Conservation (phyloP, 2,329 filamentous ascomycete species). For the Fusarium proliferatum region DNA sequence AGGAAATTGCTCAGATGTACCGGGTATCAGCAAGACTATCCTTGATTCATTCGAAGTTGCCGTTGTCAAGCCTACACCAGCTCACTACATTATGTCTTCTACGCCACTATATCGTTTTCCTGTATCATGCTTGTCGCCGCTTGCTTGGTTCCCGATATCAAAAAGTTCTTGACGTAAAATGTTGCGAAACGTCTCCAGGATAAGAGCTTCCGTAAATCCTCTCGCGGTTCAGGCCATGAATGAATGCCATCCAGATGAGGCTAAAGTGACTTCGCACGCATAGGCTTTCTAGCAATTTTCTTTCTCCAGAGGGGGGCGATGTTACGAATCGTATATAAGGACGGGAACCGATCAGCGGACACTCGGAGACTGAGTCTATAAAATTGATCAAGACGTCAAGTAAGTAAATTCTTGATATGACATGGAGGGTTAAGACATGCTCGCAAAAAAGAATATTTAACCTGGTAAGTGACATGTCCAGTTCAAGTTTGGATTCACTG, state of each 20-base stretch:
- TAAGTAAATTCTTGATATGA: background rate
- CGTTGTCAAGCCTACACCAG: conserved; percentile 54
- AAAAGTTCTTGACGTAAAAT: conserved; percentile 55
- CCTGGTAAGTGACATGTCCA: background rate
- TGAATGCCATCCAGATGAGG: background rate
- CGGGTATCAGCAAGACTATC: conserved; percentile 50
- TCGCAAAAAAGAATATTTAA: background rate
- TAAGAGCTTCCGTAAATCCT: conserved; percentile 17
- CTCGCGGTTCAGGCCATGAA: background rate
- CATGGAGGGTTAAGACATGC: background rate
- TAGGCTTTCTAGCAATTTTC: background rate
- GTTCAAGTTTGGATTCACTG: background rate
- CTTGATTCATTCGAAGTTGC: conserved; percentile 49
- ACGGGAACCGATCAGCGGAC: background rate
- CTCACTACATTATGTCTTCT: conserved; percentile 59
- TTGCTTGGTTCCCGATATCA: conserved; percentile 54
- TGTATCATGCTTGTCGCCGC: conserved; percentile 53
- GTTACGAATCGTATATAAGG: background rate
- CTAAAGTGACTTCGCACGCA: background rate
- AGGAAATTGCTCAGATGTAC: conserved; percentile 46
- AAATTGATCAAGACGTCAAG: background rate
- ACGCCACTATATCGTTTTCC: conserved; percentile 54
- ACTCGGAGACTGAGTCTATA: background rate
- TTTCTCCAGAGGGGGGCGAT: too few relatives aligned
- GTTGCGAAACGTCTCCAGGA: conserved; percentile 57